Conservation (phyloP, 148 eudicot species). For the Cornus florida region DNA sequence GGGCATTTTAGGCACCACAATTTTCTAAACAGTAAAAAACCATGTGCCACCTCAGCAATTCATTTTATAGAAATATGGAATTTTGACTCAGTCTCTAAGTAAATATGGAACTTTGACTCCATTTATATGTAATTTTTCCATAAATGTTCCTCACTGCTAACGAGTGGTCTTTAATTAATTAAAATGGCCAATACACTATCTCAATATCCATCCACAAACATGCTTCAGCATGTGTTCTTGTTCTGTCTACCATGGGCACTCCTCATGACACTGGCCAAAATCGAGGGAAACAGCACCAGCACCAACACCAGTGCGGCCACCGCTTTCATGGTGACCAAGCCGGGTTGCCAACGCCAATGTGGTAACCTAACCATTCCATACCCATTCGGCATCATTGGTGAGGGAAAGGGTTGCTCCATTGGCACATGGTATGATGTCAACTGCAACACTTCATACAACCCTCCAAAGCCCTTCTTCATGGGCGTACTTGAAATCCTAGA, state of each 20-base stretch:
- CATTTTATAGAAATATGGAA: too few relatives aligned
- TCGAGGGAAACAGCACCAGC: not conserved
- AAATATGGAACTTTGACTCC: too few relatives aligned
- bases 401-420: constrained; percentile 22
- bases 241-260: not conserved
- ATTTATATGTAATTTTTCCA: too few relatives aligned
- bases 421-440: constrained; percentile 18
- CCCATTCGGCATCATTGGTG: not conserved
- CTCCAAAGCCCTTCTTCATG: constrained; percentile 26
- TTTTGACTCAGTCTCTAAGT: too few relatives aligned
- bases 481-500: constrained; percentile 6
- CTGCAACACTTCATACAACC: constrained; percentile 36
- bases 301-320: not conserved
- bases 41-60: too few relatives aligned
- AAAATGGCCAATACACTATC: not conserved
- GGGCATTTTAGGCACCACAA: too few relatives aligned
- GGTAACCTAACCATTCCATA: not conserved
- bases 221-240: not conserved
- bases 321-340: not conserved
- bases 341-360: not conserved
- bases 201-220: not conserved
- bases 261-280: not conserved
- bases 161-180: not conserved
- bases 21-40: too few relatives aligned
- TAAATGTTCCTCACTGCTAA: not conserved